phyloP scores from a whole-genome alignment of 306 rosid species.

The Glycine latifolia region DNA sequence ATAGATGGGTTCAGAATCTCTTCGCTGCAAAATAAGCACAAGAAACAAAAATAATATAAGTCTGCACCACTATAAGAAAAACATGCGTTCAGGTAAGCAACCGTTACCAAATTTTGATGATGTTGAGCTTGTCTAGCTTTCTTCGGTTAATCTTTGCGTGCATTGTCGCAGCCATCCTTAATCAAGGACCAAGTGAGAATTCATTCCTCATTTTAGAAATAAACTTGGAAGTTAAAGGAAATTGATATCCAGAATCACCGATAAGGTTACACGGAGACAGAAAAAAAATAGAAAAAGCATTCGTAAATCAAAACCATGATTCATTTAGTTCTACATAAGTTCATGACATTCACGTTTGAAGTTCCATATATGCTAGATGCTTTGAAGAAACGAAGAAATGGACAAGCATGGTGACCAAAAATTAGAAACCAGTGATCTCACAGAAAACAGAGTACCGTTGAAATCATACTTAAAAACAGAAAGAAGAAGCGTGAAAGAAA shows the following conservation, averaged over 20 bases:
- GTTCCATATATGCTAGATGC: background rate
- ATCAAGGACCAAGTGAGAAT: background rate
- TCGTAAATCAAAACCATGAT: conserved; percentile 4
- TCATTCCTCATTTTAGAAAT: conserved; percentile 7
- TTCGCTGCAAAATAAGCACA: conserved; percentile 58
- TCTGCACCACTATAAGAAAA: background rate
- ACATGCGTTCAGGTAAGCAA: background rate
- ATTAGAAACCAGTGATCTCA: background rate
- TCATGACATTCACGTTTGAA: background rate
- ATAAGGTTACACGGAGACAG: background rate
- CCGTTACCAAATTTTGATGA: conserved; percentile 77
- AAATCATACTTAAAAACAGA: background rate
- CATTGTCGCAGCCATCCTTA: conserved; percentile 58
- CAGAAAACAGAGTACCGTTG: background rate
- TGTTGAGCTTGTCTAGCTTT: conserved; percentile 72
- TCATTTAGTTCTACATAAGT: background rate
- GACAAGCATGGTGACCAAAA: background rate
- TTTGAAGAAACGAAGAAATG: background rate
- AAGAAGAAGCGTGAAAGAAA: background rate
- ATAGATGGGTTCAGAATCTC: conserved; percentile 88
- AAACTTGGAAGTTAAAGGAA: background rate
- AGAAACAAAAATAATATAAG: background rate
- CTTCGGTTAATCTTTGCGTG: conserved; percentile 70
- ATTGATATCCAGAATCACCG: conserved; percentile 3
- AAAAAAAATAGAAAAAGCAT: too few relatives aligned